phyloP scores from a whole-genome alignment of 805 yeast genomes.

The Hanseniaspora jakobsenii region DNA sequence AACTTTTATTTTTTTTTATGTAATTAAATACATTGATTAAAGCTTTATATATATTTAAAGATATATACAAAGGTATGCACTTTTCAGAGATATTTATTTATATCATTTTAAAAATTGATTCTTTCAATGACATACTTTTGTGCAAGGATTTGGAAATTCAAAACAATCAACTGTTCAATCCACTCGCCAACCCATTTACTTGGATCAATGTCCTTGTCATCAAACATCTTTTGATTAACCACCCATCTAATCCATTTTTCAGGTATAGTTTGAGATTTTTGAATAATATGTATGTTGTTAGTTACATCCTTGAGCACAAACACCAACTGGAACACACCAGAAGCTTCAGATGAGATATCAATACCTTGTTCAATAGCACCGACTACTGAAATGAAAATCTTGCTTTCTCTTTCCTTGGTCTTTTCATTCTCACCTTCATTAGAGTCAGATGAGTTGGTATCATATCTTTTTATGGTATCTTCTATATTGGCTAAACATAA shows the following conservation, averaged over 20 bases:
- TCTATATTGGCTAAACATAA: slow-evolving; percentile 80
- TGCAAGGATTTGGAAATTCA: slow-evolving; percentile 75
- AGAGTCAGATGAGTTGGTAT: too few species aligned
- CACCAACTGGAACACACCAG: slow-evolving; percentile 62
- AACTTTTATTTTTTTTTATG: too few species aligned
- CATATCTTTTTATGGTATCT: slow-evolving; percentile 40
- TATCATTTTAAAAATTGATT: slow-evolving; percentile 39
- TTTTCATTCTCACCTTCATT: slow-evolving; percentile 19
- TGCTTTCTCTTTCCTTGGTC: slow-evolving; percentile 31
- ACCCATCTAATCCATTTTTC: slow-evolving; percentile 88
- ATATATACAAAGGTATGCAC: too few species aligned
- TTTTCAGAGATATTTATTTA: too few species aligned
- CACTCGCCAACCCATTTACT: slow-evolving; percentile 70
- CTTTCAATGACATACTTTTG: slow-evolving; percentile 83
- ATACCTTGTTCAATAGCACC: slow-evolving; percentile 35
- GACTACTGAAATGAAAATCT: slow-evolving; percentile 58
- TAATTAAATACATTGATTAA: too few species aligned
- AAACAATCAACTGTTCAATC: slow-evolving; percentile 65
- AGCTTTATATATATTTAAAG: too few species aligned
- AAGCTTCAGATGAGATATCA: too few species aligned
- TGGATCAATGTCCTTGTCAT: slow-evolving; percentile 53
- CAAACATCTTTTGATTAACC: slow-evolving; percentile 25
- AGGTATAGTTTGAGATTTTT: slow-evolving; percentile 85
- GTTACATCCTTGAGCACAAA: slow-evolving; percentile 66
- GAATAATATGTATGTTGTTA: slow-evolving; percentile 59